Evolutionary conservation across 768 basidiomycete species (phyloP).

Genomic region (Amanita fuliginea): DNA sequence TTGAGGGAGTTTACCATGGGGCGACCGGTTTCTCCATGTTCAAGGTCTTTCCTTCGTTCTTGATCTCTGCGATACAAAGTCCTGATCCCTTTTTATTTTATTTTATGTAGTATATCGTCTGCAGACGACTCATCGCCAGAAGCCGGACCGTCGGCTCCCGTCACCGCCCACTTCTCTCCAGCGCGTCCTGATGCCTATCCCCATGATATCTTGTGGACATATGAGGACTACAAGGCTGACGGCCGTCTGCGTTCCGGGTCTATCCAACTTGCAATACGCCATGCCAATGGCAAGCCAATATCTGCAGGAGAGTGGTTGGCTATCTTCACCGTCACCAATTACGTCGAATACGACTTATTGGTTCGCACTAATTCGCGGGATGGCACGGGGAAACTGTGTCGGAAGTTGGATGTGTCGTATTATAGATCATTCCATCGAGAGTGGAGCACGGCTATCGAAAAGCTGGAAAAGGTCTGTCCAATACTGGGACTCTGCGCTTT

Average conservation of each 20-base stretch:
- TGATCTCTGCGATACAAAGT: not conserved
- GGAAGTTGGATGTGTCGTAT: not conserved
- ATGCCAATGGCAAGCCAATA: conserved; percentile 1
- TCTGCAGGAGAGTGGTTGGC: not conserved
- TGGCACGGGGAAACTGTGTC: not conserved
- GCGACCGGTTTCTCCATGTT: not conserved
- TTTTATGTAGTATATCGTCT: not conserved
- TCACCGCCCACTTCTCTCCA: not conserved
- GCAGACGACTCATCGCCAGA: not conserved
- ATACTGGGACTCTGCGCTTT: not conserved
- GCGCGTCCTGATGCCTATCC: not conserved
- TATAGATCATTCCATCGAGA: not conserved
- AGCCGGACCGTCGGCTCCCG: not conserved
- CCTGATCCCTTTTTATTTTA: not conserved
- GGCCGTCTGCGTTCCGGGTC: not conserved
- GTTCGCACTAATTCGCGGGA: not conserved
- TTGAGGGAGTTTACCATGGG: conserved; percentile 5
- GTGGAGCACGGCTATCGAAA: not conserved
- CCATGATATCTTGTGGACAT: not conserved
- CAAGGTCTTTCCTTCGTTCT: not conserved
- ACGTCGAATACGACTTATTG: not conserved
- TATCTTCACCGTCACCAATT: not conserved
- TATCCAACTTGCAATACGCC: not conserved
- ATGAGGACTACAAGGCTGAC: not conserved
- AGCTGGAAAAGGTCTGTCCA: conserved; percentile 1